Percentiles rank a stretch among this genome's conserved stretches.
phyloP scores from a whole-genome alignment of 2,329 filamentous ascomycete species.

The Cucurbitaria berberidis region DNA sequence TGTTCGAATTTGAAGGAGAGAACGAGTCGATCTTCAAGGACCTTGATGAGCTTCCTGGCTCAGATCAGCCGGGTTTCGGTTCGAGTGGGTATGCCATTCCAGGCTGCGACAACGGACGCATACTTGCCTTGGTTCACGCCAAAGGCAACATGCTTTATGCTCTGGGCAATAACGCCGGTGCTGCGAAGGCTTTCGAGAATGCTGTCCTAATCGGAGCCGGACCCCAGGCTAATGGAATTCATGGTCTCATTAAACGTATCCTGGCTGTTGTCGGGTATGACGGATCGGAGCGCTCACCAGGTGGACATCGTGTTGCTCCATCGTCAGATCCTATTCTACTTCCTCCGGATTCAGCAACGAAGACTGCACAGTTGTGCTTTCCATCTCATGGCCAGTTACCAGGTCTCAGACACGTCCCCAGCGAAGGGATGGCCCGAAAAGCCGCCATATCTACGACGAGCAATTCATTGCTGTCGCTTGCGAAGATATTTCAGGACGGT shows the following conservation, averaged over 20 bases:
- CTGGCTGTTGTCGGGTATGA: slow-evolving; percentile 67
- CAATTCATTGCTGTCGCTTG: slow-evolving; percentile 90
- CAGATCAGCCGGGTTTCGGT: slow-evolving; percentile 65
- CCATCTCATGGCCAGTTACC: slow-evolving; percentile 76
- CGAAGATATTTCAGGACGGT: slow-evolving; percentile 96
- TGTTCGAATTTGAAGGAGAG: slow-evolving; percentile 60
- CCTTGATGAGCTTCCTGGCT: slow-evolving; percentile 48
- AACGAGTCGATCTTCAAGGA: slow-evolving; percentile 49
- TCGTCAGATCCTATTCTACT: slow-evolving; percentile 73
- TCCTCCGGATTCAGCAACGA: slow-evolving; percentile 80
- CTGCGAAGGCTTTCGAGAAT: slow-evolving; percentile 91
- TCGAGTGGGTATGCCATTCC: slow-evolving; percentile 85
- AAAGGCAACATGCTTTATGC: slow-evolving; percentile 99
- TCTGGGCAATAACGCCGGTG: slow-evolving; percentile 78
- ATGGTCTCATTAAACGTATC: slow-evolving; percentile 78
- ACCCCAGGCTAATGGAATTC: slow-evolving; percentile 71
- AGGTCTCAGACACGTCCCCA: slow-evolving; percentile 72
- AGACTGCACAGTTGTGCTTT: slow-evolving; percentile 85
- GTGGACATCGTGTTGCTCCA: slow-evolving; percentile 33
- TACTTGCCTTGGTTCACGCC: slow-evolving; percentile 91
- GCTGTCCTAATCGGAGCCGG: slow-evolving; percentile 89
- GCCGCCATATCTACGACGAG: slow-evolving; percentile 91
- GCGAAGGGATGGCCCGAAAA: slow-evolving; percentile 73
- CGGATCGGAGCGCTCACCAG: slow-evolving; percentile 43
- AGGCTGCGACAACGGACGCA: slow-evolving; percentile 86